Percentiles rank a stretch among this genome's conserved stretches.
These are phyloP conservation scores for Colletotrichum kahawae DNA, from an alignment of 2,329 filamentous ascomycete genomes.

Conservation along the genomic window DNA sequence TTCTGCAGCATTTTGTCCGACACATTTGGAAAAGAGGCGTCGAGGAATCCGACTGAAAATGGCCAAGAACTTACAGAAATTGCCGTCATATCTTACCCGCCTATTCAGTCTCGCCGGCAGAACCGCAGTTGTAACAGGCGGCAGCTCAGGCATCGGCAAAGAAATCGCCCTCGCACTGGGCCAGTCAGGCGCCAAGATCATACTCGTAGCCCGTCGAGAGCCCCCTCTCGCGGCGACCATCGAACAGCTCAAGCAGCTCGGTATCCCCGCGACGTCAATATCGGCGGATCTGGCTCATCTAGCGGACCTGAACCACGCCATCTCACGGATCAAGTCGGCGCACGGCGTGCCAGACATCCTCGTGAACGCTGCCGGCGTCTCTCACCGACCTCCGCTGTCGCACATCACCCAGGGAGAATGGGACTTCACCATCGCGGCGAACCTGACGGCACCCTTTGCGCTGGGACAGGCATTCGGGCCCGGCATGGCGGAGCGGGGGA, in stretches of 20 bases:
- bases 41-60: not conserved
- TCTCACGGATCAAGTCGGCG: slow-evolving; percentile 7
- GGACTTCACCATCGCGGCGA: slow-evolving; percentile 35
- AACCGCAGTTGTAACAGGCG: slow-evolving; percentile 35
- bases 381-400: slow-evolving; percentile 33
- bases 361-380: slow-evolving; percentile 36
- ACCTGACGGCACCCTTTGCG: slow-evolving; percentile 36
- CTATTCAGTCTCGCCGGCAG: slow-evolving; percentile 34
- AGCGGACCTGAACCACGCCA: slow-evolving; percentile 25
- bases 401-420: slow-evolving; percentile 30
- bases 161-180: slow-evolving; percentile 34
- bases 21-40: not conserved
- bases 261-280: slow-evolving; percentile 28
- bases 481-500: slow-evolving; percentile 32
- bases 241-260: slow-evolving; percentile 26
- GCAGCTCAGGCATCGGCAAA: slow-evolving; percentile 38
- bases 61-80: slow-evolving; percentile 1
- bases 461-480: slow-evolving; percentile 37
- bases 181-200: slow-evolving; percentile 32
- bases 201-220: slow-evolving; percentile 33
- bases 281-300: slow-evolving; percentile 24
- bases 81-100: slow-evolving; percentile 28
- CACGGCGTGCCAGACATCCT: slow-evolving; percentile 35
- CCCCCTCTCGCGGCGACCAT: slow-evolving; percentile 28
- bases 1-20: not conserved